Evolutionary conservation across 1,139 yeast species (phyloP).

Genomic region (Zygoascus meyerae): DNA sequence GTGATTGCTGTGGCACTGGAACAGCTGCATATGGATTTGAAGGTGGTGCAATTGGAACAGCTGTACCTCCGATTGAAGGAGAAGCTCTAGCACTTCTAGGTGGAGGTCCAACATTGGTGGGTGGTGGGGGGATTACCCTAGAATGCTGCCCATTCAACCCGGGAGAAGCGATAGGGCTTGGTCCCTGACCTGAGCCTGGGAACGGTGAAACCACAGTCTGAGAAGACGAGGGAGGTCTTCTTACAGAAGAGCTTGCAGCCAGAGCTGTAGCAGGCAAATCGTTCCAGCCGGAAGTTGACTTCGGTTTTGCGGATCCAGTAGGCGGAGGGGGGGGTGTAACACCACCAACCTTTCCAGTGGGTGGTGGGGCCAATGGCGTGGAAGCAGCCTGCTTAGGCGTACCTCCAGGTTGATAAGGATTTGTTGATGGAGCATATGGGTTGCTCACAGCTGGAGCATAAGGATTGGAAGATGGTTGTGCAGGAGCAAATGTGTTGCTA

Average conservation of each 20-base stretch:
- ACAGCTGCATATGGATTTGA: constrained; percentile 22
- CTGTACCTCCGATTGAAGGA: constrained; percentile 4
- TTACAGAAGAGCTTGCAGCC: constrained; percentile 37
- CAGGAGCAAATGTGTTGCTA: constrained; percentile 12
- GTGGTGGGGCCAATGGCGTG: constrained; percentile 18
- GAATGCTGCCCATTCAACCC: constrained; percentile 21
- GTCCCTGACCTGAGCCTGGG: constrained; percentile 25
- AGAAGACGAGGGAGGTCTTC: constrained; percentile 48
- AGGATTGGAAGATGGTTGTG: constrained; percentile 10
- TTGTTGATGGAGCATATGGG: constrained; percentile 15
- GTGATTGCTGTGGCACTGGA: constrained; percentile 5
- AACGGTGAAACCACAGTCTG: constrained; percentile 33
- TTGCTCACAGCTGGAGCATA: constrained; percentile 12
- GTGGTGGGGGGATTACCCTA: constrained; percentile 21
- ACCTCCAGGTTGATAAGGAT: constrained; percentile 14
- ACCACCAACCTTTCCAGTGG: constrained; percentile 30
- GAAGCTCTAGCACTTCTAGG: constrained; percentile 11
- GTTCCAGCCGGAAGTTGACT: constrained; percentile 87
- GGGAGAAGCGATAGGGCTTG: constrained; percentile 28
- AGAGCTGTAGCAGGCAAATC: constrained; percentile 66
- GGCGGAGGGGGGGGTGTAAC: constrained; percentile 29
- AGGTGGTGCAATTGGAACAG: constrained; percentile 14
- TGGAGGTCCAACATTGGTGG: constrained; percentile 34
- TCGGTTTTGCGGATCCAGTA: constrained; percentile 36
- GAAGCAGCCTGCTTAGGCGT: constrained; percentile 19